Evolutionary conservation across 768 basidiomycete species (phyloP).

Genomic region (Leccinum subgranulosum): DNA sequence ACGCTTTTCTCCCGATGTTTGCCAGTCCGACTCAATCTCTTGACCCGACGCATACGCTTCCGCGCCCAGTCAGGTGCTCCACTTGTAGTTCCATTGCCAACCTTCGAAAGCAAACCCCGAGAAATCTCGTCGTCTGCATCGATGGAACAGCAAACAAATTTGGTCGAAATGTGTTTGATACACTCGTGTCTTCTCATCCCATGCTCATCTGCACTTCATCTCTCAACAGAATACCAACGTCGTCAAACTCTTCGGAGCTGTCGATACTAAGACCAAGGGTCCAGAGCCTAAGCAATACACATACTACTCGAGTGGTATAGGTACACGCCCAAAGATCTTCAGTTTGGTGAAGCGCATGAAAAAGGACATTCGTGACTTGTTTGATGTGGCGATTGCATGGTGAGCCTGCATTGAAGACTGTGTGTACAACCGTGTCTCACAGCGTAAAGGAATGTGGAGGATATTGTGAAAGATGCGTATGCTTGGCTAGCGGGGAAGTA

Average conservation of each 20-base stretch:
- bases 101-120: neutral
- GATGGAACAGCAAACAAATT: constrained; percentile 21
- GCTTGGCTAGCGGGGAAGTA: constrained; percentile 22
- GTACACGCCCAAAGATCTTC: constrained; percentile 29
- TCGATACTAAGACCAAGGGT: constrained; percentile 17
- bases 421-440: no score
- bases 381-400: constrained; percentile 38
- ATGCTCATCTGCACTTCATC: neutral
- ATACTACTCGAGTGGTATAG: constrained; percentile 37
- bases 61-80: constrained; percentile 4
- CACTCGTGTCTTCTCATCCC: neutral
- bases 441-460: constrained; percentile 31
- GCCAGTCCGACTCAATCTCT: constrained; percentile 4
- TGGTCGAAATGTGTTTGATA: constrained; percentile 10
- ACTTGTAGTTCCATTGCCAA: constrained; percentile 6
- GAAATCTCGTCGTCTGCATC: constrained; percentile 19
- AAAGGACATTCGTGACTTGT: constrained; percentile 14
- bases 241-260: constrained; percentile 29
- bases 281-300: constrained; percentile 24
- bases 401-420: constrained; percentile 4
- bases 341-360: constrained; percentile 20
- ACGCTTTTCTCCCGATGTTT: neutral
- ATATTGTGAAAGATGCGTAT: constrained; percentile 30
- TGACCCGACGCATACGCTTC: neutral
- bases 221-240: constrained; percentile 34